Percentiles rank a stretch among this genome's conserved stretches.
Evolutionary conservation across 768 basidiomycete species (phyloP).

Genomic region (Candolleomyces eurysporus): DNA sequence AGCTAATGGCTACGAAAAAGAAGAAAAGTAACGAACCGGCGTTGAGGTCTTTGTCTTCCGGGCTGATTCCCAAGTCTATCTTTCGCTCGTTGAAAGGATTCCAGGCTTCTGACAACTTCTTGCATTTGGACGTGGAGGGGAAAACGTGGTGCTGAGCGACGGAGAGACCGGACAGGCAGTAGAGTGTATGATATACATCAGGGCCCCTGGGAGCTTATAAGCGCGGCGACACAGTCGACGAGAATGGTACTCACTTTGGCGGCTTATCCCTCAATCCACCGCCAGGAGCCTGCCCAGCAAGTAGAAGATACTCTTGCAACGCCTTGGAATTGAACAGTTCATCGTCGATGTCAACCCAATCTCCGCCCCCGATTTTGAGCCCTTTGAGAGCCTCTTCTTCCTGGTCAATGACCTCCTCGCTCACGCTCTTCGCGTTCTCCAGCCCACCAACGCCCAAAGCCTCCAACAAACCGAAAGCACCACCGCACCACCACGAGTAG

Average conservation of each 20-base stretch:
- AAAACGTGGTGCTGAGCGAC: slow-evolving; percentile 79
- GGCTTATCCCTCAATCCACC: slow-evolving; percentile 96
- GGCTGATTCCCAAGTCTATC: background rate
- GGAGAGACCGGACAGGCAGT: slow-evolving; percentile 89
- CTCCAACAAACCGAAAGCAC: slow-evolving; percentile 77
- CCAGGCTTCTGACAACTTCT: slow-evolving; percentile 20
- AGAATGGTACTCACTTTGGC: slow-evolving; percentile 62
- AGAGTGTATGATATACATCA: slow-evolving; percentile 95
- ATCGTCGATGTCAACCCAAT: slow-evolving; percentile 73
- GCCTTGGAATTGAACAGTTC: slow-evolving; percentile 62
- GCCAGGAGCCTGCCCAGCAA: slow-evolving; percentile 79
- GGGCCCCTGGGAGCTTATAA: slow-evolving; percentile 47
- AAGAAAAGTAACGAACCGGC: background rate
- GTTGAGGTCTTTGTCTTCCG: background rate
- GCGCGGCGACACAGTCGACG: background rate
- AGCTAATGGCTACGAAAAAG: background rate
- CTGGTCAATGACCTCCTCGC: slow-evolving; percentile 11
- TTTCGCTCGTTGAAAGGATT: slow-evolving; percentile 2
- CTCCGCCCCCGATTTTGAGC: slow-evolving; percentile 12
- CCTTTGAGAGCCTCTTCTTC: slow-evolving; percentile 5
- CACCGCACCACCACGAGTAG: slow-evolving; percentile 99
- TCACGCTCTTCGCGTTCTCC: slow-evolving; percentile 32
- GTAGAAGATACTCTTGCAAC: slow-evolving; percentile 84
- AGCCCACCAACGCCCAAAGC: slow-evolving; percentile 45
- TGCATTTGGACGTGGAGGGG: slow-evolving; percentile 34